Evolutionary conservation across 192 early-diverging fungal genomes (phyloP).

Genomic region (Coemansia brasiliensis): DNA sequence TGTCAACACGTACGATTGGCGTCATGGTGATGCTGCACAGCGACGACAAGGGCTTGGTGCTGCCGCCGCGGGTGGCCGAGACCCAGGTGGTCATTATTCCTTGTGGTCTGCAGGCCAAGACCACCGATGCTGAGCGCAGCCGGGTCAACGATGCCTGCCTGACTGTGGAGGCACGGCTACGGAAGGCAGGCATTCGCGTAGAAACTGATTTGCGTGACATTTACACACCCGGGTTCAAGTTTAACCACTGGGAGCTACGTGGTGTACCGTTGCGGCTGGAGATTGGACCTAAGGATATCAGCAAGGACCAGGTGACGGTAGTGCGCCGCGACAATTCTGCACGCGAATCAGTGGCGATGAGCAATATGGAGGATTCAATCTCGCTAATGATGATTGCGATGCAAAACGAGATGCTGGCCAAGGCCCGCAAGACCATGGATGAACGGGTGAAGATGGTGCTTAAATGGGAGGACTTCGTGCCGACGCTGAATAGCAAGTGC

Average conservation of each 20-base stretch:
- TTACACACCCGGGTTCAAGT: slow-evolving; percentile 96
- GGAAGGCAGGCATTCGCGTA: slow-evolving; percentile 71
- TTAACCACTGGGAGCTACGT: slow-evolving; percentile 98
- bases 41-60: slow-evolving; percentile 96
- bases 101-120: slow-evolving; percentile 88
- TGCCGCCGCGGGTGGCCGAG: slow-evolving; percentile 90
- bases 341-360: slow-evolving; percentile 63
- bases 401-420: slow-evolving; percentile 87
- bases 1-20: slow-evolving; percentile 96
- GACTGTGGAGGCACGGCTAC: slow-evolving; percentile 67
- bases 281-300: slow-evolving; percentile 93
- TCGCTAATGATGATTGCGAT: slow-evolving; percentile 69
- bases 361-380: slow-evolving; percentile 61
- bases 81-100: slow-evolving; percentile 93
- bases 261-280: slow-evolving; percentile 97
- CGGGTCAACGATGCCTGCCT: slow-evolving; percentile 68
- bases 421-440: slow-evolving; percentile 78
- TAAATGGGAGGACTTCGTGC: slow-evolving; percentile 93
- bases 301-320: slow-evolving; percentile 71
- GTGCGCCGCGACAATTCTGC: slow-evolving; percentile 82
- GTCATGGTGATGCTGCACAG: slow-evolving; percentile 99
- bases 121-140: slow-evolving; percentile 70
- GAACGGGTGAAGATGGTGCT: slow-evolving; percentile 73
- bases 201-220: slow-evolving; percentile 78
- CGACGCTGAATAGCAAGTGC: slow-evolving; percentile 84